Base-by-base conservation (phyloP, 2,329 filamentous ascomycete species). In the Sporothrix luriei region DNA sequence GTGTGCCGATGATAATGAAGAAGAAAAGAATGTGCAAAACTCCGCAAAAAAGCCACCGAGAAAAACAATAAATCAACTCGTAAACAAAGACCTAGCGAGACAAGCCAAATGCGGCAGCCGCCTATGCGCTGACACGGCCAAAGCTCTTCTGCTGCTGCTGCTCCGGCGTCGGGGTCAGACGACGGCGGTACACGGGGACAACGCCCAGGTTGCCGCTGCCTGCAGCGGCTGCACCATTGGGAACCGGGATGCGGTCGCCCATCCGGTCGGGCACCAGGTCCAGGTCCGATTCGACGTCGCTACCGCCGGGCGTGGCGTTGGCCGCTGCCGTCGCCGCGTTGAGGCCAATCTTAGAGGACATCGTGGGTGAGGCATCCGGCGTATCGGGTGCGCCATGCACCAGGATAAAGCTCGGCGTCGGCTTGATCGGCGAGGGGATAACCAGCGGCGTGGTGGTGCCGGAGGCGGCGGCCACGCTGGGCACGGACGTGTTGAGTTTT, bases 261-360 rank as follows among this genome's bases (percentile, higher is more conserved):
- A 88, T 88, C 68, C 86, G 82, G 75, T 89, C 87, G 14, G 86
- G 87, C n/a, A 88, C 76, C 61, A 89, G 78, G 61, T 89, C 87
- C 0, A 84, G 81, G 1, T 83, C 84, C 40, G 83, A 82, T 1
- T 54, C 52, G 24, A 59, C 24, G 24, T 54, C 40, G 49, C 55
- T 21, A 11, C 38, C 38, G 48, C 57, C 54, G 29, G 48, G 46
- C n/a, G 13, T 38, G 7, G 66, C 29, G 6, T 26, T 29, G 24
- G 51, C 48, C 5, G 43, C 46, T 13, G 38, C 9, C 4, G 68
- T n/a, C 1, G 61, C 13, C 24, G 14, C 33, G 49, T n/a, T 55
- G 16, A 68, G 21, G 48, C 26, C 38, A 46, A 43, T 49, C 38
- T 54, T 68, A 2, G 84, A 85, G 10, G 85, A 86, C 72, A 88